A percentile compares a stretch with the other conserved stretches of the same genome.
Evolutionary conservation across 257 asterid species (phyloP).

Genomic region (Solanum ossicruentum): DNA sequence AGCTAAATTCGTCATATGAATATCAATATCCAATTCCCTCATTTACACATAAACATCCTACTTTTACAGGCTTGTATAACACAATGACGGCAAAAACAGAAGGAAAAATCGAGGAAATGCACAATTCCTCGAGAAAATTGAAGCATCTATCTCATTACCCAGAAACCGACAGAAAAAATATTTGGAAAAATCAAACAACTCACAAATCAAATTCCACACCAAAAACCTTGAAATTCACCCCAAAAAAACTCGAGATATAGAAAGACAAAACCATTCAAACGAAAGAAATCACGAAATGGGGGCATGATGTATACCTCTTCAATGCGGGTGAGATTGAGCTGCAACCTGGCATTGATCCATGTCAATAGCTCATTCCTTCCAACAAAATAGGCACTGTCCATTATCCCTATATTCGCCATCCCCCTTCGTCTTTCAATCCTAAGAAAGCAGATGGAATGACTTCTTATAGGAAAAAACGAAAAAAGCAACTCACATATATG

Average conservation of each 20-base stretch:
- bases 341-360: conserved; percentile 80
- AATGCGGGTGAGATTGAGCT: conserved; percentile 65
- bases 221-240: not conserved
- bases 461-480: not conserved
- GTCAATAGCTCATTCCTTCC: conserved; percentile 82
- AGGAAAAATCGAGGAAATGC: not conserved
- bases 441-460: not conserved
- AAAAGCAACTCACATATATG: not conserved
- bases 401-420: conserved; percentile 85
- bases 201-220: not conserved
- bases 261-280: not conserved
- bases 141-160: not conserved
- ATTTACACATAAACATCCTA: not conserved
- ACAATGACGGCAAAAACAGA: not conserved
- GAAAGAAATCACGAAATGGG: not conserved
- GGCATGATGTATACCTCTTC: conserved; percentile 47
- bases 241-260: not conserved
- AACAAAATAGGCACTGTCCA: conserved; percentile 88
- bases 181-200: not conserved
- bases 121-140: not conserved
- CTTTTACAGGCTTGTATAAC: not conserved
- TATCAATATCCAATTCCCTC: not conserved
- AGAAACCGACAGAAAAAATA: not conserved
- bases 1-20: not conserved
- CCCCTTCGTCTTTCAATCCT: not conserved